A percentile compares a stretch with the other conserved stretches of the same genome.
Evolutionary conservation across 306 rosid species (phyloP).

Genomic region (Fagus crenata): DNA sequence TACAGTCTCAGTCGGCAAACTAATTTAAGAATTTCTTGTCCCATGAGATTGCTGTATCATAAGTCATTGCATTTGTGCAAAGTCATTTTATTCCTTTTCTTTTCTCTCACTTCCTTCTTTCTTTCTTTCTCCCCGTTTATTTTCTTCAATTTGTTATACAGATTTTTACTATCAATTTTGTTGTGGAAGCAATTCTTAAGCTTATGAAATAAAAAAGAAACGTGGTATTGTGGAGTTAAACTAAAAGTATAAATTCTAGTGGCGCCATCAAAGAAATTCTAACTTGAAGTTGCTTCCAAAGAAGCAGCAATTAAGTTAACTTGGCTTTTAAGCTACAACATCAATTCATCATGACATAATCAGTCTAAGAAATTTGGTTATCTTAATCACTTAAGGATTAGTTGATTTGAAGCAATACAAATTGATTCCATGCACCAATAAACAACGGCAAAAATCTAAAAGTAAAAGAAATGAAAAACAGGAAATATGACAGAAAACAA

Average conservation of each 20-base stretch:
- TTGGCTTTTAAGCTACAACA: slow-evolving; percentile 2
- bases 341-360: not conserved
- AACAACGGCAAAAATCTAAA: not conserved
- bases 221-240: not conserved
- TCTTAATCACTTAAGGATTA: not conserved
- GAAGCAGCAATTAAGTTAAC: not conserved
- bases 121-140: not conserved
- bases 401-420: not conserved
- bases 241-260: not conserved
- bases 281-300: slow-evolving; percentile 3
- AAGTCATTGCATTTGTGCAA: not conserved
- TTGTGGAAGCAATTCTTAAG: not conserved
- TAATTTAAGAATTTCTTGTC: not conserved
- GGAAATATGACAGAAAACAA: not conserved
- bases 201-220: not conserved
- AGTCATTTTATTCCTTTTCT: not conserved
- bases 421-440: not conserved
- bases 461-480: not conserved
- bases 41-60: not conserved
- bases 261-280: not conserved
- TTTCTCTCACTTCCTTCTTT: not conserved
- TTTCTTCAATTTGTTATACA: not conserved
- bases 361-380: no score
- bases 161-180: not conserved
- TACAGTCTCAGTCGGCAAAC: no score